phyloP scores from a whole-genome alignment of 768 basidiomycete genomes.

The Trichaptum fuscoviolaceum region DNA sequence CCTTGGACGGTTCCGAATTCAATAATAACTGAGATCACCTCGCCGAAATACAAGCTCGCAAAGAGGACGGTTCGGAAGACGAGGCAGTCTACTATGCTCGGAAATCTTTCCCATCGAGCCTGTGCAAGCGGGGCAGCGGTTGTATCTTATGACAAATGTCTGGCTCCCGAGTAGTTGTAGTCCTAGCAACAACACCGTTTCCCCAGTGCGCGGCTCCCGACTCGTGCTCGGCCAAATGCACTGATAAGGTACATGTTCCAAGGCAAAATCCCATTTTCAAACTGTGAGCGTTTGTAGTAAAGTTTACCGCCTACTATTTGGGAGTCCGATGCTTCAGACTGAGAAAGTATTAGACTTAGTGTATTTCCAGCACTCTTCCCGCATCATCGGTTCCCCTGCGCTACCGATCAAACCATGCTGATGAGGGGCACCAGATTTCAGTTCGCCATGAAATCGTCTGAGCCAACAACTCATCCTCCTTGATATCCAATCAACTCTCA shows the following conservation, averaged over 20 bases:
- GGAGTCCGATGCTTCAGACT: neutral
- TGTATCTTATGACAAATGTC: neutral
- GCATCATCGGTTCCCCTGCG: neutral
- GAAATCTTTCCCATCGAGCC: neutral
- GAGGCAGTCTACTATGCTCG: neutral
- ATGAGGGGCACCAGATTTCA: neutral
- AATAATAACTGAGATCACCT: neutral
- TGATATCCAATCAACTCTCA: neutral
- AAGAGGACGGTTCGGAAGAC: neutral
- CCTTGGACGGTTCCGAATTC: neutral
- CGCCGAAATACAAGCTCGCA: neutral
- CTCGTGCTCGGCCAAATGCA: neutral
- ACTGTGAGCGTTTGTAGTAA: neutral
- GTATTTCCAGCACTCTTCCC: neutral
- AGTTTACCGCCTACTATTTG: neutral
- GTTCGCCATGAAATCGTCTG: neutral
- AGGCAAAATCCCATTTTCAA: neutral
- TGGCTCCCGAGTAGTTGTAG: neutral
- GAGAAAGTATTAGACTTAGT: neutral
- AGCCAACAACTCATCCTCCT: neutral
- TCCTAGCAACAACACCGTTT: neutral
- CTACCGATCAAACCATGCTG: neutral
- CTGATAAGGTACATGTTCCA: neutral
- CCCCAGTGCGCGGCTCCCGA: neutral
- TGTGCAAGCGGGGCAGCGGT: constrained; percentile 1